These are phyloP conservation scores for Acarospora socialis DNA, from an alignment of 2,329 filamentous ascomycete species.

Conservation along the genomic window DNA sequence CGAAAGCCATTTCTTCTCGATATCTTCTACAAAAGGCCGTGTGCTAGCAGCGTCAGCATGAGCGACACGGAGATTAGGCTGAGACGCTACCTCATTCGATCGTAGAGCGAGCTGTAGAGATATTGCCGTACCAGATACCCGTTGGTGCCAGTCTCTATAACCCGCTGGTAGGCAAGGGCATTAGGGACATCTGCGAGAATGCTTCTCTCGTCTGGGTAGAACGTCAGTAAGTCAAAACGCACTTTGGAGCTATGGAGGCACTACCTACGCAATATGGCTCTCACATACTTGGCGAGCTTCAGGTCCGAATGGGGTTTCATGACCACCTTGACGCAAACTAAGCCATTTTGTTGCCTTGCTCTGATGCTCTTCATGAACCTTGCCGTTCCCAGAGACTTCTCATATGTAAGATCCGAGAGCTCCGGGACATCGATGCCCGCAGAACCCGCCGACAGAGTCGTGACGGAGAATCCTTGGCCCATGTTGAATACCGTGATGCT, in stretches of 20 bases:
- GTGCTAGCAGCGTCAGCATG: slow-evolving; percentile 39
- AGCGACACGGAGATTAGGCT: neutral
- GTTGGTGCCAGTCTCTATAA: slow-evolving; percentile 81
- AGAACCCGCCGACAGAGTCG: slow-evolving; percentile 77
- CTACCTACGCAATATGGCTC: slow-evolving; percentile 55
- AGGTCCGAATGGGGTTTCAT: slow-evolving; percentile 82
- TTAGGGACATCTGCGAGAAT: slow-evolving; percentile 74
- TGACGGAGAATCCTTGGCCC: slow-evolving; percentile 94
- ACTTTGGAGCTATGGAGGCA: neutral
- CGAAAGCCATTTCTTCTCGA: slow-evolving; percentile 97
- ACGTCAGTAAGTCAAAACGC: slow-evolving; percentile 13
- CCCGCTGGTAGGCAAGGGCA: slow-evolving; percentile 75
- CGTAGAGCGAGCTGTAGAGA: slow-evolving; percentile 91
- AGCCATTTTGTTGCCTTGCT: slow-evolving; percentile 74
- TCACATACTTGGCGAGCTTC: slow-evolving; percentile 64
- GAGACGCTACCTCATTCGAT: slow-evolving; percentile 52
- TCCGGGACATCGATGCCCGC: slow-evolving; percentile 91
- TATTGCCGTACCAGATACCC: slow-evolving; percentile 91
- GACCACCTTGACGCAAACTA: slow-evolving; percentile 87
- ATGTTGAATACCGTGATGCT: slow-evolving; percentile 49
- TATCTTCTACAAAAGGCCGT: slow-evolving; percentile 86
- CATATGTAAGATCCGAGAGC: slow-evolving; percentile 78
- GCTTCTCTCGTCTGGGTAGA: slow-evolving; percentile 56
- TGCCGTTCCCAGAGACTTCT: slow-evolving; percentile 79
- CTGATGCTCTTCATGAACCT: slow-evolving; percentile 95